These are phyloP conservation scores for Saposhnikovia divaricata DNA, from an alignment of 129 eudicot genomes.

Conservation along the genomic window DNA sequence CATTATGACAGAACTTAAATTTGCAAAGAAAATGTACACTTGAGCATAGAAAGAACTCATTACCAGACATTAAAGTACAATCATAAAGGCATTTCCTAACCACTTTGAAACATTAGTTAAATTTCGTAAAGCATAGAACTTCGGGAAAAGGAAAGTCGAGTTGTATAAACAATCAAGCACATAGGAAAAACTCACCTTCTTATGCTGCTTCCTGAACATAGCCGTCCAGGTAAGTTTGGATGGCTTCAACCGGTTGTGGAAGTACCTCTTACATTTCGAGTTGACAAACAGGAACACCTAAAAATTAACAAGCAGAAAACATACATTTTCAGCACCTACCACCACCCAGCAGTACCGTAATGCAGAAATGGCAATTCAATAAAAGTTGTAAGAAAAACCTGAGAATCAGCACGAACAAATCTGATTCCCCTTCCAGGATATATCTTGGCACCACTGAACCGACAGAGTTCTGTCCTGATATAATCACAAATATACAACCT, in stretches of 20 bases:
- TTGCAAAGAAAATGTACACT: not conserved
- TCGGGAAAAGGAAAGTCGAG: not conserved
- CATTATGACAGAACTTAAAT: not conserved
- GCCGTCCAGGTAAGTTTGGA: conserved; percentile 59
- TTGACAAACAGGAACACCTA: conserved; percentile 53
- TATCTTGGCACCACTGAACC: conserved; percentile 32
- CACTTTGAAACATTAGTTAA: not conserved
- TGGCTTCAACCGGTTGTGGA: conserved; percentile 55
- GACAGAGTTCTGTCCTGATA: conserved; percentile 31
- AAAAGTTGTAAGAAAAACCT: conserved; percentile 7
- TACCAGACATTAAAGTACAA: not conserved
- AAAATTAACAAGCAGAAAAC: not conserved
- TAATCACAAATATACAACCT: not conserved
- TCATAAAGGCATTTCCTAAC: not conserved
- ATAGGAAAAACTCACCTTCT: conserved; percentile 26
- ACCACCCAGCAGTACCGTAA: not conserved
- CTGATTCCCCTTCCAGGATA: conserved; percentile 37
- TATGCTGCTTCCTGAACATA: conserved; percentile 57
- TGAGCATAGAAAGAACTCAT: not conserved
- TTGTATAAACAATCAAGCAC: not conserved
- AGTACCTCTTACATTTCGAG: conserved; percentile 54
- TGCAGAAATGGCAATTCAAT: not conserved
- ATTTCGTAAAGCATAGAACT: not conserved
- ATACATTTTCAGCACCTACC: not conserved
- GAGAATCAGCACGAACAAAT: conserved; percentile 29